Evolutionary conservation across 179 eudicot genomes (phyloP), one percentile per base, ranked within the genome.

Genomic region (Beta lomatogona): DNA sequence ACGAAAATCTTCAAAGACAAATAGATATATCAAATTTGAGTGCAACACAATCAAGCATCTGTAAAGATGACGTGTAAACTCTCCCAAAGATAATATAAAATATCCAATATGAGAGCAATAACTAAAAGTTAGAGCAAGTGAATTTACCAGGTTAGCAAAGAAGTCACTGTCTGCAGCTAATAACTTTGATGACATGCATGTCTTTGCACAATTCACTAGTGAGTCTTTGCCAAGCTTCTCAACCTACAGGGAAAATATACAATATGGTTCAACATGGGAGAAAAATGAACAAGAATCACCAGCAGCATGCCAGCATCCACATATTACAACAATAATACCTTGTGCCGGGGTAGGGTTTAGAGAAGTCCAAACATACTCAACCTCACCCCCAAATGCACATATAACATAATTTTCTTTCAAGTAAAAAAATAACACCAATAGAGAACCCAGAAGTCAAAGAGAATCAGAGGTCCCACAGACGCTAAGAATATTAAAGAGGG

Each of bases 111-210:
- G 57, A 65, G 18, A 81, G 60, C 64, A 70, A 77, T 36, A 41
- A 21, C 10, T 58, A 52, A 60, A 19, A 55, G 48, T 55, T 55
- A 53, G 41, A 60, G 10, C 55, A 21, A 28, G 55, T 13, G n/a
- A 63, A 75, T 89, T 59, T 90, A 91, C 97, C 98, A 96, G 72
- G 85, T 82, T 88, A 19, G 98, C 97, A 82, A 94, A 96, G 88
- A 96, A 96, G 90, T 92, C 91, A 58, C 93, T 91, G 81, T 96
- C 97, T 54, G 87, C 90, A n/a, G 90, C 91, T 73, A 93, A 86
- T 89, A 96, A 83, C 83, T 92, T 96, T 1, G 98, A 96, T 14
- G 99, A 94, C 98, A 96, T 96, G 94, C 98, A 83, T 80, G 99
- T 96, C 92, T 94, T 96, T 75, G 98, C 99, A 89, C 98, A 92